Evolutionary conservation across 805 yeast genomes (phyloP).

Genomic region (Candida pseudoglaebosa): DNA sequence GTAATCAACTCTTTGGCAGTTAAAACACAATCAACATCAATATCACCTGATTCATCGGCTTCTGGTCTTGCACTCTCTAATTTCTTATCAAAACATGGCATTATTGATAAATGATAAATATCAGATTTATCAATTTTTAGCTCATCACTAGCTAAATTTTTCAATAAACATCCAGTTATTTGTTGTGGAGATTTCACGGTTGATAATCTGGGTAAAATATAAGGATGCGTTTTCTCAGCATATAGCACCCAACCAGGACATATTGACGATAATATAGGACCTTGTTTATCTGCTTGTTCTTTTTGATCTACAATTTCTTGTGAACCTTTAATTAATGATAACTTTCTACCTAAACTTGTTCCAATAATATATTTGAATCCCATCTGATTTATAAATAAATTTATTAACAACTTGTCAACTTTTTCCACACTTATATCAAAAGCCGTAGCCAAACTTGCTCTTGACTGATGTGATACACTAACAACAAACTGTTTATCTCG

Average conservation of each 20-base stretch:
- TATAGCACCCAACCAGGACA: slow-evolving; percentile 98
- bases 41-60: slow-evolving; percentile 15
- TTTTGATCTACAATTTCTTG: slow-evolving; percentile 44
- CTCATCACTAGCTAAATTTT: slow-evolving; percentile 42
- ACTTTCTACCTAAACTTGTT: slow-evolving; percentile 72
- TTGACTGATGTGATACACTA: slow-evolving; percentile 79
- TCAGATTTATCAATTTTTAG: slow-evolving; percentile 26
- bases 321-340: slow-evolving; percentile 49
- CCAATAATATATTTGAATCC: slow-evolving; percentile 79
- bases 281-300: slow-evolving; percentile 10
- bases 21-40: slow-evolving; percentile 89
- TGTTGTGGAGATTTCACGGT: slow-evolving; percentile 88
- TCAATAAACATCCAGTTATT: slow-evolving; percentile 77
- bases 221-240: slow-evolving; percentile 93
- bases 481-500: slow-evolving; percentile 53
- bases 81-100: slow-evolving; percentile 98
- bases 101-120: slow-evolving; percentile 77
- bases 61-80: slow-evolving; percentile 90
- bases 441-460: slow-evolving; percentile 78
- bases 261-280: slow-evolving; percentile 64
- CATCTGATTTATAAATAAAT: slow-evolving; percentile 54
- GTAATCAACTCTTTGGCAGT: slow-evolving; percentile 86
- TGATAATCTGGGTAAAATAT: slow-evolving; percentile 66
- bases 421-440: slow-evolving; percentile 47
- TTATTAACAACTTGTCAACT: slow-evolving; percentile 58